Evolutionary conservation across 495 filamentous ascomycete genomes (phyloP).

Genomic region (Penicillium nucicola): DNA sequence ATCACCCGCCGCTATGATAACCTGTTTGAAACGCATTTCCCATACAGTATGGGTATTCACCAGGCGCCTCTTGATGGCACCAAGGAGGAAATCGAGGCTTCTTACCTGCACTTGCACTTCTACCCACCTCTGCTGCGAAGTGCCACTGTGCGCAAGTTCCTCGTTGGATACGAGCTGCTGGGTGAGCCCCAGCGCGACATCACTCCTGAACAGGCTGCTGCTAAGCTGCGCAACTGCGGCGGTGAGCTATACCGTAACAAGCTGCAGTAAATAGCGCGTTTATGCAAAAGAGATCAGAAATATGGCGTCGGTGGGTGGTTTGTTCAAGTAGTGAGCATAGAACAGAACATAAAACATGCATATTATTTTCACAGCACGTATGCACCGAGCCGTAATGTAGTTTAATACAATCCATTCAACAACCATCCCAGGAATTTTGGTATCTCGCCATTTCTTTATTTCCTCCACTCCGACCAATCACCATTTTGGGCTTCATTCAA

Average conservation of each 20-base stretch:
- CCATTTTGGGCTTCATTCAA: slow-evolving; percentile 8
- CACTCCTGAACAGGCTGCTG: slow-evolving; percentile 93
- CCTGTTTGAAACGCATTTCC: slow-evolving; percentile 93
- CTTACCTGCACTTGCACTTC: slow-evolving; percentile 95
- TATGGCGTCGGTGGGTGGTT: neutral
- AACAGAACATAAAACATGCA: neutral
- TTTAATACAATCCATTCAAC: neutral
- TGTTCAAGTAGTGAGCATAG: neutral
- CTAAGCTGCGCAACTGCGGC: slow-evolving; percentile 66
- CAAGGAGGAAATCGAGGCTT: slow-evolving; percentile 76
- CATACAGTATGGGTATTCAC: slow-evolving; percentile 91
- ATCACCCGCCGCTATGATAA: slow-evolving; percentile 92
- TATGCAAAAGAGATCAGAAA: neutral
- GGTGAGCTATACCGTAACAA: slow-evolving; percentile 81
- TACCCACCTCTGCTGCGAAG: slow-evolving; percentile 91
- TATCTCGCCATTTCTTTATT: no score
- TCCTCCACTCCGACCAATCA: no score
- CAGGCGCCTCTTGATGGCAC: slow-evolving; percentile 89
- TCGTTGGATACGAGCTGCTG: slow-evolving; percentile 87
- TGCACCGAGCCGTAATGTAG: neutral
- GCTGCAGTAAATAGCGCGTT: slow-evolving; percentile 30
- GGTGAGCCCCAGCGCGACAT: slow-evolving; percentile 97
- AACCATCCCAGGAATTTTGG: no score
- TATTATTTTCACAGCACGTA: neutral
- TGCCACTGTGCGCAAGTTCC: slow-evolving; percentile 91